These are phyloP conservation scores for Pestalotiopsis sp. DNA, from an alignment of 2,329 filamentous ascomycete species.

Conservation along the genomic window DNA sequence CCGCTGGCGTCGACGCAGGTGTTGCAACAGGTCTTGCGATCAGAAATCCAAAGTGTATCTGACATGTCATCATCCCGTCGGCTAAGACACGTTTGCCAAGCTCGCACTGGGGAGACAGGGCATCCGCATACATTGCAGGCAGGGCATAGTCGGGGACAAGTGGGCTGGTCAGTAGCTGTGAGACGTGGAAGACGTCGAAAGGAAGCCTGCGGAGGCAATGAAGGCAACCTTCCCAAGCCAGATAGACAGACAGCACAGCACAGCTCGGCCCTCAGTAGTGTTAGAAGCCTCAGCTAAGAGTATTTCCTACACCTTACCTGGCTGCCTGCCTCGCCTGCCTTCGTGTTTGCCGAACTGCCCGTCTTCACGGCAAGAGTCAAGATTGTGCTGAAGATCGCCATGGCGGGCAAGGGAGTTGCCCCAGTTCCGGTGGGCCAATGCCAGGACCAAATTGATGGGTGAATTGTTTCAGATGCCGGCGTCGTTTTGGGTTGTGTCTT, in stretches of 20 bases:
- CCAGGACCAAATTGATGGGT: not conserved
- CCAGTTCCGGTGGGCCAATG: not conserved
- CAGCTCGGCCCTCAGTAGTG: not conserved
- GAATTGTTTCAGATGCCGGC: not conserved
- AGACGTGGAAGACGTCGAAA: not conserved
- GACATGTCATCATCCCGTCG: constrained; percentile 31
- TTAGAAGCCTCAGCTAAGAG: not conserved
- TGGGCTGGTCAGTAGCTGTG: not conserved
- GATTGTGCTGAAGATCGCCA: not conserved
- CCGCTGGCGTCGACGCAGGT: constrained; percentile 1
- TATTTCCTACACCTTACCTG: not conserved
- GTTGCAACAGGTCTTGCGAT: constrained; percentile 9
- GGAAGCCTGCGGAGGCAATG: not conserved
- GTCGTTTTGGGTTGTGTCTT: not conserved
- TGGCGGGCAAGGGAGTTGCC: not conserved
- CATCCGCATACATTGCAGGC: not conserved
- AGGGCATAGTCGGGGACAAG: not conserved
- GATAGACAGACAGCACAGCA: not conserved
- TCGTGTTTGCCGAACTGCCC: too few species aligned
- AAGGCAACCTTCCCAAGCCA: constrained; percentile 10
- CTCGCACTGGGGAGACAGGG: constrained; percentile 15
- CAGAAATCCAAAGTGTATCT: constrained; percentile 22
- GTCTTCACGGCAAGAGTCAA: not conserved
- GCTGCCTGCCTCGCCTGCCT: not conserved
- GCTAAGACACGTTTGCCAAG: constrained; percentile 25